Conservation (phyloP, 2,329 filamentous ascomycete genomes). For the Fusarium devonianum region DNA sequence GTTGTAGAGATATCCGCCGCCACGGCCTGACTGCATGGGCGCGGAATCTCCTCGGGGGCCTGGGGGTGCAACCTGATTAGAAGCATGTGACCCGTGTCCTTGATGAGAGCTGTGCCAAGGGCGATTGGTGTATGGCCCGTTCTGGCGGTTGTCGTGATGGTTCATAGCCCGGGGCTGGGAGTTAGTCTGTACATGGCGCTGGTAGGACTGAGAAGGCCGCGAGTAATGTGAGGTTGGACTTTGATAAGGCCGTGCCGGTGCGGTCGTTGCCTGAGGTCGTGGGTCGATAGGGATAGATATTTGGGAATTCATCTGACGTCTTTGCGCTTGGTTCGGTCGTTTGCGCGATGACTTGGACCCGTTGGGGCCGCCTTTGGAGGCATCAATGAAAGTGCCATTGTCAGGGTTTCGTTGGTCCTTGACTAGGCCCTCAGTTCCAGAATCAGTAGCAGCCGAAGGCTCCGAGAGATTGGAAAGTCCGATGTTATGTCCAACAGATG, state of each 20-base stretch:
- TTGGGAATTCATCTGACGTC: constrained; percentile 68
- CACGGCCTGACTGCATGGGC: constrained; percentile 17
- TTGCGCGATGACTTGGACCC: constrained; percentile 51
- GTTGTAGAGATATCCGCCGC: constrained; percentile 32
- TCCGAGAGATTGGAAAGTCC: too few relatives aligned
- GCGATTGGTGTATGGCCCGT: constrained; percentile 23
- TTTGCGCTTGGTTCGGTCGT: constrained; percentile 68
- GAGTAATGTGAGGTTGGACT: constrained; percentile 42
- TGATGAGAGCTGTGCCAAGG: constrained; percentile 37
- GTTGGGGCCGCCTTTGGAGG: constrained; percentile 14
- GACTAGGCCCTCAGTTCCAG: too few relatives aligned
- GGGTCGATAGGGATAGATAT: constrained; percentile 63
- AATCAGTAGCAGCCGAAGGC: too few relatives aligned
- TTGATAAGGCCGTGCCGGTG: constrained; percentile 42
- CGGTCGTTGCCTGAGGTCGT: constrained; percentile 46
- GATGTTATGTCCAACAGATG: too few relatives aligned
- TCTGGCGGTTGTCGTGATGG: constrained; percentile 23
- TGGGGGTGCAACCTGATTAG: constrained; percentile 39
- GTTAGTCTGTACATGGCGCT: constrained; percentile 35
- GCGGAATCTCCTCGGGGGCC: constrained; percentile 13
- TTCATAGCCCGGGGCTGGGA: constrained; percentile 28
- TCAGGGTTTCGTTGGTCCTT: background rate
- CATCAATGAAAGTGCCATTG: background rate
- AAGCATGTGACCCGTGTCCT: constrained; percentile 15
- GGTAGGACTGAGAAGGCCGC: constrained; percentile 33